Evolutionary conservation across 2,329 filamentous ascomycete genomes (phyloP), one percentile per base, ranked within the genome.

Genomic region (Cladosporium oxysporum): DNA sequence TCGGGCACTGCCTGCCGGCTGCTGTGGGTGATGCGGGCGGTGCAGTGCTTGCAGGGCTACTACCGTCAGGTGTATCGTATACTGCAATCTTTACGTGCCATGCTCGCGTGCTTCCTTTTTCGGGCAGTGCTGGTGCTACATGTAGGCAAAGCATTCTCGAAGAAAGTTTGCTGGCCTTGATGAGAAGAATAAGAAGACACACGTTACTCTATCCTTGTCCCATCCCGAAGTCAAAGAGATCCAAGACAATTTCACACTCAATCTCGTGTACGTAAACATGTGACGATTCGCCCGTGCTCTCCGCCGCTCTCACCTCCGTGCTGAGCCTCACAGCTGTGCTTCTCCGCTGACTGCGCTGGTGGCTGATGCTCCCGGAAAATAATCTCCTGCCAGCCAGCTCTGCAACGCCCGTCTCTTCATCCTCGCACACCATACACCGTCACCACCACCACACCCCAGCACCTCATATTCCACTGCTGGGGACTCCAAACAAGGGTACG

Each of bases 401-500:
- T 55, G 52, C 52, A 14, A 55, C 29, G 18, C 16, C 52, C 52
- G 52, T 21, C 52, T 55, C 52, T 55, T n/a, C n/a, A 47, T 23
- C 41, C n/a, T 47, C n/a, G 8, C 2, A 3, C 41, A 26, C 23
- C 23, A 21, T 47, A 44, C 37, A 44, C 47, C 10, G 11, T 10
- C 50, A 21, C 49, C 49, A 55, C 50, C 50, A 53, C 18, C 21
- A 57, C 44, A 29, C 61, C 61, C 61, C 50, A 47, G 61, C 61
- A 57, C 61, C 41, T 52, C n/a, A 57, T 5, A 55, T 35, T 16
- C 35, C 12, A 12, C 28, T 63, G 61, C 61, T 63, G 61, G 61
- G 61, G 61, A 52, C 37, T 7, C 33, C 5, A 31, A 35, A 37
- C 47, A 33, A 63, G 61, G 61, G 61, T 63, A 63, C 35, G 61